Evolutionary conservation across 495 filamentous ascomycete genomes (phyloP).

Genomic region (Xylaria longipes): DNA sequence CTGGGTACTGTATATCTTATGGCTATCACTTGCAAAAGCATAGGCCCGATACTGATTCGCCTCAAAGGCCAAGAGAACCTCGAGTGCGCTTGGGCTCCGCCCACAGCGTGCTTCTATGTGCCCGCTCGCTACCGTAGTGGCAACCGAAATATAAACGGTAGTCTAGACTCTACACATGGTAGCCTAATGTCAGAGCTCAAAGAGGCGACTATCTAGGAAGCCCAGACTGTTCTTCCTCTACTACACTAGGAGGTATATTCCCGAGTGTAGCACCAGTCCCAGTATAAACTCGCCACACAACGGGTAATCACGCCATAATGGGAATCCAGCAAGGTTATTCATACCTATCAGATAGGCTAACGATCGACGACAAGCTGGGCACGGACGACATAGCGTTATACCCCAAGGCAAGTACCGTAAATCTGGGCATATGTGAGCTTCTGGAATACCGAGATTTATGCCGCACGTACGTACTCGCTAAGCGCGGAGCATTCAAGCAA

Average conservation of each 20-base stretch:
- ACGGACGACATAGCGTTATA: slow-evolving; percentile 13
- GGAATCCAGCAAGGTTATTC: background rate
- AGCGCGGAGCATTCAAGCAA: slow-evolving; percentile 20
- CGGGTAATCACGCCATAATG: slow-evolving; percentile 16
- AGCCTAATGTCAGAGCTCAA: background rate
- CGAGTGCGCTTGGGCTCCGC: background rate
- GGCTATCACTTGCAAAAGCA: background rate
- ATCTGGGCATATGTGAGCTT: background rate
- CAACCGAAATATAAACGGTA: background rate
- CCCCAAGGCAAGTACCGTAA: background rate
- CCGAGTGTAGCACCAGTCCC: background rate
- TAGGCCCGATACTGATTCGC: background rate
- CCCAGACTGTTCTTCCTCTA: background rate
- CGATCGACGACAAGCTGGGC: slow-evolving; percentile 22
- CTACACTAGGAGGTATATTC: background rate
- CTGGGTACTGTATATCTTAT: background rate
- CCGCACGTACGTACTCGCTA: slow-evolving; percentile 15
- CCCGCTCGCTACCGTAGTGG: background rate
- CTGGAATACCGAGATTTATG: slow-evolving; percentile 25
- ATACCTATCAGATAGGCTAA: background rate
- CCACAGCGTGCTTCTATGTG: background rate
- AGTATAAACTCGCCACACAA: background rate
- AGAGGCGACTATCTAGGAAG: background rate
- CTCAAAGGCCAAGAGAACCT: background rate
- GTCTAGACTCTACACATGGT: background rate